Conservation (phyloP, 441 rosid species). For the Breynia disticha region DNA sequence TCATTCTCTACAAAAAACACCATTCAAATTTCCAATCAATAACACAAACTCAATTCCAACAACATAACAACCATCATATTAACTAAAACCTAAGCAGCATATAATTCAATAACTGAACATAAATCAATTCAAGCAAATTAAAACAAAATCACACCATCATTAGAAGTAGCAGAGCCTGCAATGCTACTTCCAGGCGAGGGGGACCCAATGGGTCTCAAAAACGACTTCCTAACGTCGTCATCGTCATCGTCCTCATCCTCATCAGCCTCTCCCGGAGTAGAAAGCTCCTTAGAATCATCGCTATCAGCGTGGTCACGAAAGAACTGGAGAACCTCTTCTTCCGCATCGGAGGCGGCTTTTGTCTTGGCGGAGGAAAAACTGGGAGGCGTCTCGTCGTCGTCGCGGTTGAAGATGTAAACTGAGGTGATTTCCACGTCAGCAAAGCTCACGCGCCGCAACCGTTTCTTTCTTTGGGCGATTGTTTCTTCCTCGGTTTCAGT, state of each 20-base stretch:
- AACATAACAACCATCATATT: slow-evolving; percentile 1
- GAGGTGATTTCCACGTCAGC: slow-evolving; percentile 93
- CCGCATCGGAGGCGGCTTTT: slow-evolving; percentile 22
- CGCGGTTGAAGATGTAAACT: slow-evolving; percentile 74
- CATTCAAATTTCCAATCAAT: too few relatives aligned
- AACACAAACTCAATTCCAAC: too few relatives aligned
- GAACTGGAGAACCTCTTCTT: slow-evolving; percentile 33
- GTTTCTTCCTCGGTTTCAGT: slow-evolving; percentile 65
- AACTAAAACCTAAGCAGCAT: too few relatives aligned
- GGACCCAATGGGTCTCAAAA: slow-evolving; percentile 47
- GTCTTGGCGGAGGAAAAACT: slow-evolving; percentile 22
- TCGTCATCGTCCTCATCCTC: slow-evolving; percentile 36
- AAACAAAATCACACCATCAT: slow-evolving; percentile 42
- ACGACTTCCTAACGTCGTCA: slow-evolving; percentile 28
- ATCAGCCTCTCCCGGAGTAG: slow-evolving; percentile 18
- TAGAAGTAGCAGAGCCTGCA: slow-evolving; percentile 64
- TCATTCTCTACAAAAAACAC: slow-evolving; percentile 39
- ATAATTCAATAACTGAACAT: neutral
- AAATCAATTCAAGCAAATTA: too few relatives aligned
- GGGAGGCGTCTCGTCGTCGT: slow-evolving; percentile 73
- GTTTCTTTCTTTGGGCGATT: slow-evolving; percentile 48
- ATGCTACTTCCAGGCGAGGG: slow-evolving; percentile 75
- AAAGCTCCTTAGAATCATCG: slow-evolving; percentile 36
- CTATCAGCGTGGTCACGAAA: slow-evolving; percentile 50
- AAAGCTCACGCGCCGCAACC: slow-evolving; percentile 83